phyloP scores from a whole-genome alignment of 164 flowering plant species.

The Hamamelis virginiana region DNA sequence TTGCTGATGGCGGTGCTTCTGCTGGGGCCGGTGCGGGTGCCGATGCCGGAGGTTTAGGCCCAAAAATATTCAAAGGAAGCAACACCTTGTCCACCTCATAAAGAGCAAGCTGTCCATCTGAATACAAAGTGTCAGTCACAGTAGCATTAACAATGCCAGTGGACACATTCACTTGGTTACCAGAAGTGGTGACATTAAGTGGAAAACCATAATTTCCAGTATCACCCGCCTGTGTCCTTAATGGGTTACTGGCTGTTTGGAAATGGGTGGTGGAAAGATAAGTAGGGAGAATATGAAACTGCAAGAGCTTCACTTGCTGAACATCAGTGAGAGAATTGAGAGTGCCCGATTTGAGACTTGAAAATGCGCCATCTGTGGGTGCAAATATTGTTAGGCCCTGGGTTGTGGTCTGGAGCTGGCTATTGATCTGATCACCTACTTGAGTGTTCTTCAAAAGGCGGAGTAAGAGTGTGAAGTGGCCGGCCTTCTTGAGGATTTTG shows the following conservation, averaged over 20 bases:
- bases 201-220: conserved; percentile 43
- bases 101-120: conserved; percentile 62
- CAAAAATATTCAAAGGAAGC: conserved; percentile 61
- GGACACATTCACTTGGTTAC: conserved; percentile 60
- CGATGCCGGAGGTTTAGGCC: conserved; percentile 46
- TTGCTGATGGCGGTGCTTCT: conserved; percentile 31
- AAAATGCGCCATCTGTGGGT: conserved; percentile 73
- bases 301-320: conserved; percentile 58
- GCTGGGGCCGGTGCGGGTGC: conserved; percentile 43
- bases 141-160: conserved; percentile 64
- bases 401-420: conserved; percentile 62
- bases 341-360: conserved; percentile 60
- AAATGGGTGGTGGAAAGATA: conserved; percentile 52
- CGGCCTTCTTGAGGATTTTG: conserved; percentile 44
- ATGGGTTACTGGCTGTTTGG: conserved; percentile 82
- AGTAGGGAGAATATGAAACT: conserved; percentile 66
- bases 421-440: conserved; percentile 48
- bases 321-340: conserved; percentile 65
- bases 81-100: conserved; percentile 81
- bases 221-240: conserved; percentile 78
- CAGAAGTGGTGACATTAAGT: conserved; percentile 65
- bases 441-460: conserved; percentile 42
- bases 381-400: conserved; percentile 73
- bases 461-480: conserved; percentile 41
- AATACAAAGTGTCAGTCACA: conserved; percentile 48